Conservation (phyloP, 768 basidiomycete species). For the Leccinum pellstonianum region DNA sequence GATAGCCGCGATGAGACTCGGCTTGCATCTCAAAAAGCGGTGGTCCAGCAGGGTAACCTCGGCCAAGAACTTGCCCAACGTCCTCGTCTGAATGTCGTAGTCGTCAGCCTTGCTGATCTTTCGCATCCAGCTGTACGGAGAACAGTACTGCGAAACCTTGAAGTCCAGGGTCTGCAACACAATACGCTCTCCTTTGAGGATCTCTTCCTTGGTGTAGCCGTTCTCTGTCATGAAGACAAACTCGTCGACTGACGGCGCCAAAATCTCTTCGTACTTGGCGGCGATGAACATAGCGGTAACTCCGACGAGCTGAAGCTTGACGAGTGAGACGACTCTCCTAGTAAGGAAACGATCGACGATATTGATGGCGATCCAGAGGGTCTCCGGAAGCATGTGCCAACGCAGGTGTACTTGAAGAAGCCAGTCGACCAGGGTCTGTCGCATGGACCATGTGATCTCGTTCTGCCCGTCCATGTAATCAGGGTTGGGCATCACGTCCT, state of each 20-base stretch:
- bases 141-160: conserved; percentile 95
- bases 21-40: conserved; percentile 90
- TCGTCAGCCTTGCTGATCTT: conserved; percentile 98
- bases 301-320: conserved; percentile 94
- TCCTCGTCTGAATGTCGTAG: conserved; percentile 97
- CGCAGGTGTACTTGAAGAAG: conserved; percentile 95
- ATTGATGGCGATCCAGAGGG: conserved; percentile 98
- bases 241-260: conserved; percentile 96
- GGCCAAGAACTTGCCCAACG: conserved; percentile 95
- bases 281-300: conserved; percentile 99
- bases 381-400: conserved; percentile 99
- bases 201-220: conserved; percentile 91
- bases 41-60: conserved; percentile 94
- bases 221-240: conserved; percentile 98
- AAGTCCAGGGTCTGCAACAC: conserved; percentile 95
- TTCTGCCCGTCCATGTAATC: conserved; percentile 93
- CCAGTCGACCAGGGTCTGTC: conserved; percentile 97
- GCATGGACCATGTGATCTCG: conserved; percentile 93
- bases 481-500: conserved; percentile 84
- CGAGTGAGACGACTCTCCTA: conserved; percentile 80
- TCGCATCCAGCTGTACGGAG: conserved; percentile 98
- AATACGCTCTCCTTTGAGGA: conserved; percentile 96
- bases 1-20: conserved; percentile 90
- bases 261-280: conserved; percentile 98
- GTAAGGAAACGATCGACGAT: conserved; percentile 92